Base-by-base conservation (phyloP, 2,329 filamentous ascomycete genomes). In the Knufia petricola region DNA sequence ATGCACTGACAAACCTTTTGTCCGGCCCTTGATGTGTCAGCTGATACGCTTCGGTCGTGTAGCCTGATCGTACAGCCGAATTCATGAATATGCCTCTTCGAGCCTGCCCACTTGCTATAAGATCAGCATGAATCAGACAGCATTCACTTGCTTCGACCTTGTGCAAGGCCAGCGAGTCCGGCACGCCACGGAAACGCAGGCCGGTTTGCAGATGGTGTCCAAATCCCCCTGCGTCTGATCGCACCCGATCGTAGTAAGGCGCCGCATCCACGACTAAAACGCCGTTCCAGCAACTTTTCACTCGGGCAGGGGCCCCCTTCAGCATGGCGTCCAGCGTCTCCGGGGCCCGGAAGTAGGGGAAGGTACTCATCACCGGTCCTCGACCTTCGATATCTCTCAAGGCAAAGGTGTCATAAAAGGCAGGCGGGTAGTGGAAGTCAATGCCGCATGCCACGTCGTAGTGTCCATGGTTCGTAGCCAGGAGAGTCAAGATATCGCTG, bases 331-430 rank as follows among this genome's bases (percentile, higher is more conserved):
- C 61, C 17, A 78, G 69, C 3, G 80, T 82, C 2, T 48, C 53
- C 1, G 47, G 19, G 15, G 61, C 55, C 9, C 61, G 54, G 63
- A 85, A 84, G 66, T 80, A 84, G 0, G 84, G 84, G 63, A 77
- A 88, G 51, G 82, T 76, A 1, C 80, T 77, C 34, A 84, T 70
- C 3, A 83, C 76, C 28, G 78, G 73, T 23, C 75, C 74, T 55
- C 77, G 75, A 1, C 83, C 82, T 50, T 84, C 75, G 2, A 70
- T 66, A 57, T 87, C 84, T 12, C 84, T 73, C 17, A 81, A 77
- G 1, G 83, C 84, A 61, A 85, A 87, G 0, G 82, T 79, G 61
- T 88, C 85, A 63, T 88, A 87, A 61, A 80, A 85, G 34, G 77
- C 71, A 53, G 83, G 78, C 48, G 77, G 75, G n/a, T 52, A 54